Percentiles rank a stretch among this genome's conserved stretches.
Evolutionary conservation across 257 asterid species (phyloP).

Genomic region (Ajuga chamaepitys): DNA sequence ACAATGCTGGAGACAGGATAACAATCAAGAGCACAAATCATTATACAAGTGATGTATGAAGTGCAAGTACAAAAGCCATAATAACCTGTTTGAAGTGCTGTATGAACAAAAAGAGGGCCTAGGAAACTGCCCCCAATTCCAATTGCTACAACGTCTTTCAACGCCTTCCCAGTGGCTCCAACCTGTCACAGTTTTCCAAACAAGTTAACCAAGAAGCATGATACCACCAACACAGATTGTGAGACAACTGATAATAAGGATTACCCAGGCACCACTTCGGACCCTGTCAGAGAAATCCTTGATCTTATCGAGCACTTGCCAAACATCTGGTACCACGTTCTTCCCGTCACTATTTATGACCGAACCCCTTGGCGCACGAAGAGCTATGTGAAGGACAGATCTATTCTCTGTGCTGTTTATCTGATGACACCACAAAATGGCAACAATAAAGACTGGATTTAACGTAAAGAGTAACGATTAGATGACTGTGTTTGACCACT

Average conservation of each 20-base stretch:
- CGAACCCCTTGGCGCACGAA: conserved; percentile 86
- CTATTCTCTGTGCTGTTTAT: conserved; percentile 92
- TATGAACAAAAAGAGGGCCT: conserved; percentile 97
- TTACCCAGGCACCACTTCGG: conserved; percentile 99
- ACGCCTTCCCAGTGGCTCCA: conserved; percentile 92
- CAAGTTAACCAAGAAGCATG: conserved; percentile 9
- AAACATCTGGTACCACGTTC: conserved; percentile 95
- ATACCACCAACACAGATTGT: not conserved
- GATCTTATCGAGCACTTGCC: conserved; percentile 97
- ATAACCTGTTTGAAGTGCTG: conserved; percentile 96
- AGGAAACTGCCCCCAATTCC: conserved; percentile 99
- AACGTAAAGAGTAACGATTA: not conserved
- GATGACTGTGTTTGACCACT: not conserved
- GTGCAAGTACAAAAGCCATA: too few relatives aligned
- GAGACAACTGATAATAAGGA: conserved; percentile 2
- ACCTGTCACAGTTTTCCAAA: conserved; percentile 34
- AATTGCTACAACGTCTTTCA: conserved; percentile 84
- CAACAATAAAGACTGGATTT: conserved; percentile 10
- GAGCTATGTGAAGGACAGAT: conserved; percentile 94
- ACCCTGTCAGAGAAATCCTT: conserved; percentile 78
- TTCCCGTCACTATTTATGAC: conserved; percentile 82
- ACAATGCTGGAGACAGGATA: conserved; percentile 1
- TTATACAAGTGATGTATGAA: not conserved
- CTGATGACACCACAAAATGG: conserved; percentile 34
- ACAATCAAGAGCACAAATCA: conserved; percentile 5